Evolutionary conservation across 1,284 basidiomycete species (phyloP).

Genomic region (Malassezia arunalokei): DNA sequence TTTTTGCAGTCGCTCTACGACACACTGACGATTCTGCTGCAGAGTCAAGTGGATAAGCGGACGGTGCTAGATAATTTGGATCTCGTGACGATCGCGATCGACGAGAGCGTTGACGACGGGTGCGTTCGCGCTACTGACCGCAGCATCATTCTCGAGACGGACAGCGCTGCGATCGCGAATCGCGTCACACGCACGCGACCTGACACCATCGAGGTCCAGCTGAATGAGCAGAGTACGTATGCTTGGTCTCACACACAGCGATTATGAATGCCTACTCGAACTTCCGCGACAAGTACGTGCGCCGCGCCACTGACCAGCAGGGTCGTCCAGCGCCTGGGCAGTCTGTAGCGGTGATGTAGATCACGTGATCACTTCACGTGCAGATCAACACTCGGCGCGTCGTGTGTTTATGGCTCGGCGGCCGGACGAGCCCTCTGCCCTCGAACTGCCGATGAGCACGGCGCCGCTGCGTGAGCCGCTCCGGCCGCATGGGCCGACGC

Average conservation of each 20-base stretch:
- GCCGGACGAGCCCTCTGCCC: background rate
- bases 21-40: constrained; percentile 68
- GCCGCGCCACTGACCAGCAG: background rate
- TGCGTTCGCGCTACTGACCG: constrained; percentile 49
- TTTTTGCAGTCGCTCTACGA: constrained; percentile 76
- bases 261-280: constrained; percentile 46
- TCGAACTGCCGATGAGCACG: constrained; percentile 7
- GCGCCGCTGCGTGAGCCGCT: constrained; percentile 14
- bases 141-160: constrained; percentile 94
- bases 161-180: constrained; percentile 84
- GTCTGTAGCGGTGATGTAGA: constrained; percentile 2
- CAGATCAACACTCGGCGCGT: background rate
- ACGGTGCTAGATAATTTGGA: constrained; percentile 90
- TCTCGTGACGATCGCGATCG: constrained; percentile 77
- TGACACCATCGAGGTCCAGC: constrained; percentile 88
- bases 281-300: constrained; percentile 26
- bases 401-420: background rate
- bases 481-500: background rate
- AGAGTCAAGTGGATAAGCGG: constrained; percentile 79
- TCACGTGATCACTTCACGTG: constrained; percentile 10
- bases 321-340: constrained; percentile 14
- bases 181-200: constrained; percentile 82
- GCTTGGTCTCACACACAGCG: constrained; percentile 17
- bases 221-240: constrained; percentile 71
- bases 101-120: constrained; percentile 98